A percentile compares a stretch with the other conserved stretches of the same genome.
phyloP scores from a whole-genome alignment of 1,284 basidiomycete genomes.

The Paramarasmius palmivorus region DNA sequence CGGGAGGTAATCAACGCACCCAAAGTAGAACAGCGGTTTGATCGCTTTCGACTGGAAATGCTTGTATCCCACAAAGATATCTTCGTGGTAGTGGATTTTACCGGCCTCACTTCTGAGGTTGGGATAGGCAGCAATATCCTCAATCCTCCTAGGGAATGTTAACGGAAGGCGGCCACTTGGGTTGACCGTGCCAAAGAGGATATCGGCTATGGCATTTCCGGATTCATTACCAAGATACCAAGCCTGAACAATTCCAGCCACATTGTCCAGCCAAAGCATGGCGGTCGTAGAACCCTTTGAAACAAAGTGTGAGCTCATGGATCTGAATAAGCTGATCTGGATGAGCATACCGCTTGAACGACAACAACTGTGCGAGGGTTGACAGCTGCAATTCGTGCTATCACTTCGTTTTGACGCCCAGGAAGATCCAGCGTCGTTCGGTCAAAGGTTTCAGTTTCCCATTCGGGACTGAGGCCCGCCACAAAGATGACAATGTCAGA shows the following conservation, averaged over 20 bases:
- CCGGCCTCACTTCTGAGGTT: conserved; percentile 64
- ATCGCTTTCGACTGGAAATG: conserved; percentile 61
- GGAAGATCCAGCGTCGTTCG: conserved; percentile 59
- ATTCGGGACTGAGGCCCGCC: conserved; percentile 65
- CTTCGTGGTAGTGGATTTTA: conserved; percentile 65
- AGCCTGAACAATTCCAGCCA: conserved; percentile 53
- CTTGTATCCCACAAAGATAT: conserved; percentile 74
- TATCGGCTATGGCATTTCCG: conserved; percentile 74
- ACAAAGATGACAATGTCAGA: conserved; percentile 64
- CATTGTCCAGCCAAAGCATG: conserved; percentile 62
- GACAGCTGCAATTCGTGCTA: conserved; percentile 53
- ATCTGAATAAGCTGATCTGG: neutral
- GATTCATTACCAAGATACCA: conserved; percentile 80
- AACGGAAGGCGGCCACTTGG: conserved; percentile 72
- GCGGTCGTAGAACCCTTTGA: conserved; percentile 62
- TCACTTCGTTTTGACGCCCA: conserved; percentile 62
- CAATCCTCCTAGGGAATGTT: conserved; percentile 60
- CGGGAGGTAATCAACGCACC: conserved; percentile 36
- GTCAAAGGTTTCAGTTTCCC: conserved; percentile 74
- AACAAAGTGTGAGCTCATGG: neutral
- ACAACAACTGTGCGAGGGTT: conserved; percentile 69
- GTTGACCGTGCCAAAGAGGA: conserved; percentile 73
- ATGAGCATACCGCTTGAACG: conserved; percentile 58
- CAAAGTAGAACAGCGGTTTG: conserved; percentile 68
- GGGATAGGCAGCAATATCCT: conserved; percentile 67